Evolutionary conservation across 2,329 filamentous ascomycete genomes (phyloP).

Genomic region (Monilinia aucupariae): DNA sequence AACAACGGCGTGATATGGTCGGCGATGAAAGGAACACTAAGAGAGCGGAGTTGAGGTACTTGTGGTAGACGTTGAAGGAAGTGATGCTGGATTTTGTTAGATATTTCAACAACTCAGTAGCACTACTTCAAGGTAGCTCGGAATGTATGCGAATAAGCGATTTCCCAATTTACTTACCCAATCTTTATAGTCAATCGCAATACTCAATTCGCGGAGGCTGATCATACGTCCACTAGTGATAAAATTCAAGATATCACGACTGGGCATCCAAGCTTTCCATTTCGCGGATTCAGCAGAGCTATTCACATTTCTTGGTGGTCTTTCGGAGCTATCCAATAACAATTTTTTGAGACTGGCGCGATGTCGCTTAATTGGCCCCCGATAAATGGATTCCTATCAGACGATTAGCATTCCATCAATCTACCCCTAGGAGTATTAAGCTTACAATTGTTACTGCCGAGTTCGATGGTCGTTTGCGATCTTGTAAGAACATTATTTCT

Average conservation of each 20-base stretch:
- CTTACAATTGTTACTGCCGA: slow-evolving; percentile 53
- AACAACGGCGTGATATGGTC: slow-evolving; percentile 51
- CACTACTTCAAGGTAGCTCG: not conserved
- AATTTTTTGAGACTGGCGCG: slow-evolving; percentile 65
- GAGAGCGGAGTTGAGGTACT: slow-evolving; percentile 62
- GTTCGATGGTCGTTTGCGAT: slow-evolving; percentile 46
- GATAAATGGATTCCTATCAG: slow-evolving; percentile 58
- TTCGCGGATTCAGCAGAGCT: slow-evolving; percentile 39
- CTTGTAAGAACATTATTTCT: slow-evolving; percentile 74
- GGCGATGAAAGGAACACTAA: slow-evolving; percentile 65
- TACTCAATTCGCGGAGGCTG: slow-evolving; percentile 63
- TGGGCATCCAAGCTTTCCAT: slow-evolving; percentile 68
- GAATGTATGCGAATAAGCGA: not conserved
- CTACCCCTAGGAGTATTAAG: not conserved
- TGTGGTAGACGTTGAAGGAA: slow-evolving; percentile 71
- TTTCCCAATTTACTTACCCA: slow-evolving; percentile 56
- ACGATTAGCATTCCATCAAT: slow-evolving; percentile 12
- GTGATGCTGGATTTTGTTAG: slow-evolving; percentile 49
- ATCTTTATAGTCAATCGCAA: slow-evolving; percentile 67
- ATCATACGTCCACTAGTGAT: slow-evolving; percentile 73
- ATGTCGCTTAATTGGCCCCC: slow-evolving; percentile 64
- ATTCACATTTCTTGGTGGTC: slow-evolving; percentile 38
- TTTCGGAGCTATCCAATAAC: slow-evolving; percentile 65
- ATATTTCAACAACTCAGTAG: not conserved
- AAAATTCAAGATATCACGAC: slow-evolving; percentile 62